Conservation (phyloP, 1,139 yeast species). For the Groenewaldozyma sp. region DNA sequence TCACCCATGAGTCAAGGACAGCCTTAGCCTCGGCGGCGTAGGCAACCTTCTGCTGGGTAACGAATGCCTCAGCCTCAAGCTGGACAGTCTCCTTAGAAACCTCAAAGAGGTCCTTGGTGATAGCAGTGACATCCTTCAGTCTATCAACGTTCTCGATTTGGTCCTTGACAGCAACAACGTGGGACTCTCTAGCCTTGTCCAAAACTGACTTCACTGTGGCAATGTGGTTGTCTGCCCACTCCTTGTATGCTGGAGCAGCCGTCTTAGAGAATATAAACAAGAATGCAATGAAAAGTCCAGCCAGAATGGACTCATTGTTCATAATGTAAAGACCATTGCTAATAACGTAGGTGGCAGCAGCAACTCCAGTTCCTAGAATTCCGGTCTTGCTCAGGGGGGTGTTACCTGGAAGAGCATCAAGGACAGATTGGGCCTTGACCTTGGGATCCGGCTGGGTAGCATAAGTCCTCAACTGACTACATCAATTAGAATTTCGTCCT, state of each 20-base stretch:
- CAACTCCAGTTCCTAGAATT: constrained; percentile 86
- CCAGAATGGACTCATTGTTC: constrained; percentile 87
- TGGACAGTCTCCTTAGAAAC: constrained; percentile 94
- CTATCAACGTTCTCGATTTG: constrained; percentile 84
- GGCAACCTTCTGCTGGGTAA: constrained; percentile 82
- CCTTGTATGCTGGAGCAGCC: constrained; percentile 89
- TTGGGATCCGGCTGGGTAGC: constrained; percentile 59
- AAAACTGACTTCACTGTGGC: constrained; percentile 72
- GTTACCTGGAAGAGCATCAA: constrained; percentile 92
- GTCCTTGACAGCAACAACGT: constrained; percentile 83
- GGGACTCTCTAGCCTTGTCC: constrained; percentile 83
- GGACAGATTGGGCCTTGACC: constrained; percentile 80
- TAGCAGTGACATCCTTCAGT: constrained; percentile 83
- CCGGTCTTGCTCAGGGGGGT: constrained; percentile 85
- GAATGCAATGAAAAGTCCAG: constrained; percentile 72
- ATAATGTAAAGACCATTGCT: constrained; percentile 87
- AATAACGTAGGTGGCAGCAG: constrained; percentile 89
- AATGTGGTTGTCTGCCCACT: constrained; percentile 90
- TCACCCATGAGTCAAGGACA: constrained; percentile 97
- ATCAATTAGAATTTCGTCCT: constrained; percentile 15
- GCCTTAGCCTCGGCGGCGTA: constrained; percentile 86
- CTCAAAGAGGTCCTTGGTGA: constrained; percentile 86
- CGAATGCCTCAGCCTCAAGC: constrained; percentile 89
- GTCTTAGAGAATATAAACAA: constrained; percentile 71
- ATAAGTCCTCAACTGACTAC: constrained; percentile 22